Conservation (phyloP, 768 basidiomycete species). For the Rhodotorula paludigena region DNA sequence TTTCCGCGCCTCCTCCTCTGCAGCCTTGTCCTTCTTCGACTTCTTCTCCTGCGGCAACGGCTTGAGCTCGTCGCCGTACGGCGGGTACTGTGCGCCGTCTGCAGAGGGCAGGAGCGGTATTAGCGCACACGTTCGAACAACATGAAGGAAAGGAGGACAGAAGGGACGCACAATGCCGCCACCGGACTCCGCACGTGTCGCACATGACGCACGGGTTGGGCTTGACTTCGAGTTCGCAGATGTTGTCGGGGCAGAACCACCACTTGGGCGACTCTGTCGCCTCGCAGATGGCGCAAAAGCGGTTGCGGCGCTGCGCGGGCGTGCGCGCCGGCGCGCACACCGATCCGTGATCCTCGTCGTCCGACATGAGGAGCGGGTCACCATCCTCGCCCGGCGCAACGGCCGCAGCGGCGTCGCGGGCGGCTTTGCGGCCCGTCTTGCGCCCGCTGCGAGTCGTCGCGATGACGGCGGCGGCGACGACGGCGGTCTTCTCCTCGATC, state of each 20-base stretch:
- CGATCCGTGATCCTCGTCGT: constrained; percentile 32
- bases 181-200: constrained; percentile 38
- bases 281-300: constrained; percentile 40
- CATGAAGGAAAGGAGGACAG: no score
- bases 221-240: constrained; percentile 29
- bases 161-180: constrained; percentile 41
- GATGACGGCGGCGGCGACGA: constrained; percentile 22
- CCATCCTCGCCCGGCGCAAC: no score
- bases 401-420: background rate
- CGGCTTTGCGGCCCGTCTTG: constrained; percentile 8
- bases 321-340: constrained; percentile 23
- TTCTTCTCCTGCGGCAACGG: background rate
- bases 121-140: background rate
- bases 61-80: constrained; percentile 29
- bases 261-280: constrained; percentile 21
- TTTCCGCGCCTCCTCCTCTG: constrained; percentile 16
- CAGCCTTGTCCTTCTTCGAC: constrained; percentile 7
- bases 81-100: constrained; percentile 37
- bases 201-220: constrained; percentile 35
- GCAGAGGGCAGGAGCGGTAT: background rate
- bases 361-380: no score
- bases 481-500: constrained; percentile 32
- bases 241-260: constrained; percentile 39
- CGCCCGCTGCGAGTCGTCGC: constrained; percentile 20
- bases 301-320: constrained; percentile 8